phyloP scores from a whole-genome alignment of 2,329 filamentous ascomycete species.

The Fusarium proliferatum region DNA sequence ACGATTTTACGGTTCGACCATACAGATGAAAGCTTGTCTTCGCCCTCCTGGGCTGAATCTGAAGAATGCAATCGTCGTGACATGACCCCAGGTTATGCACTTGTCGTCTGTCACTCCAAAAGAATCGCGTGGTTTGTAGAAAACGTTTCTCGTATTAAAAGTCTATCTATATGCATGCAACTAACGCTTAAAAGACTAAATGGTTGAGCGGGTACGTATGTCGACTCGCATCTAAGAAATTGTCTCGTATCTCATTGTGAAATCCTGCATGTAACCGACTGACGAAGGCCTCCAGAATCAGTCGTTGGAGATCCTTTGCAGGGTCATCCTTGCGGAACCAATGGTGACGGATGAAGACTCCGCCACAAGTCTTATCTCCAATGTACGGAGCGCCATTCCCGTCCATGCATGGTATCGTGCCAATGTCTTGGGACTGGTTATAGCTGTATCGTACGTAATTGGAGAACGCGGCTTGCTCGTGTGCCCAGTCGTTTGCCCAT shows the following conservation, averaged over 20 bases:
- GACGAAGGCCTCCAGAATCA: slow-evolving; percentile 2
- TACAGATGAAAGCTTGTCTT: neutral
- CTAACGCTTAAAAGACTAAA: neutral
- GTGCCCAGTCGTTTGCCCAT: slow-evolving; percentile 44
- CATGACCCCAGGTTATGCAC: neutral
- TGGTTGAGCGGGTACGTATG: slow-evolving; percentile 8
- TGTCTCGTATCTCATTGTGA: slow-evolving; percentile 4
- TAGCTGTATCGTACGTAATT: slow-evolving; percentile 44
- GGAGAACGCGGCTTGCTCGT: slow-evolving; percentile 46
- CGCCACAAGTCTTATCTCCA: slow-evolving; percentile 38
- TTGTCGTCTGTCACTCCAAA: neutral
- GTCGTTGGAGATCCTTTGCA: slow-evolving; percentile 5
- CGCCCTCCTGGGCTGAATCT: neutral
- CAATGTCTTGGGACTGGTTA: slow-evolving; percentile 34
- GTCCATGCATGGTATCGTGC: slow-evolving; percentile 39
- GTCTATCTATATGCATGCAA: neutral
- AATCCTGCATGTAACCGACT: slow-evolving; percentile 14
- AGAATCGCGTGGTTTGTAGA: neutral
- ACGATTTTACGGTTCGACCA: neutral
- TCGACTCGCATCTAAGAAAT: slow-evolving; percentile 15
- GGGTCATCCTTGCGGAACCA: slow-evolving; percentile 30
- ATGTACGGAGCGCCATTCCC: slow-evolving; percentile 42
- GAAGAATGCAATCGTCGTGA: neutral
- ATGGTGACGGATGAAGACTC: slow-evolving; percentile 43
- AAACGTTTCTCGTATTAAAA: slow-evolving; percentile 1